Conservation (phyloP, 441 rosid genomes). For the Corymbia citriodora region DNA sequence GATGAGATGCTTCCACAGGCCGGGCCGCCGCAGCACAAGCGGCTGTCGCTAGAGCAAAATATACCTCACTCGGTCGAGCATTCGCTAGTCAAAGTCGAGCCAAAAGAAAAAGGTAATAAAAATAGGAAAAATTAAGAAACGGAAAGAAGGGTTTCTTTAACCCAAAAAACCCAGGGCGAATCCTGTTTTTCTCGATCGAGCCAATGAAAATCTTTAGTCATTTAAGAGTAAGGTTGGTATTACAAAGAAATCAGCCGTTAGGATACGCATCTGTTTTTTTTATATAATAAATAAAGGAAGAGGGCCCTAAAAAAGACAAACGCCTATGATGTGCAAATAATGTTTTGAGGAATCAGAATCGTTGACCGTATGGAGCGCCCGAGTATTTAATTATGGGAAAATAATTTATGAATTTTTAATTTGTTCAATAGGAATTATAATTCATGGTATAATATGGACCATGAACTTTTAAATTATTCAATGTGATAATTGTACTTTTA, state of each 20-base stretch:
- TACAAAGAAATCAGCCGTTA: background rate
- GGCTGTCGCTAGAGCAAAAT: background rate
- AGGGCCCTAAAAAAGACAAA: background rate
- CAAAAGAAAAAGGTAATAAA: no score
- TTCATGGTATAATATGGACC: no score
- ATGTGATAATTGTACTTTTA: no score
- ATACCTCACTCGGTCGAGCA: rapidly evolving
- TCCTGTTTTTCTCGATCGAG: no score
- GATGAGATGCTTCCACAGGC: background rate
- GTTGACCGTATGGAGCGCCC: rapidly evolving
- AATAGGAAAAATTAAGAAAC: background rate
- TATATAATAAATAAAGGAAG: no score
- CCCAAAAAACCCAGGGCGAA: rapidly evolving
- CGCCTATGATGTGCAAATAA: background rate
- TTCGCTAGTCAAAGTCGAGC: rapidly evolving
- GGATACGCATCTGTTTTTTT: rapidly evolving
- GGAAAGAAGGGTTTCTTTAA: background rate
- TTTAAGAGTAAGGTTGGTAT: background rate
- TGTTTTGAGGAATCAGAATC: rapidly evolving
- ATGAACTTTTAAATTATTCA: rapidly evolving
- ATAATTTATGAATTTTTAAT: background rate
- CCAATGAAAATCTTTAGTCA: background rate
- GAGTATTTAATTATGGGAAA: background rate
- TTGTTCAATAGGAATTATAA: no score
- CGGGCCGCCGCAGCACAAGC: rapidly evolving